Evolutionary conservation across 192 early-diverging fungal species (phyloP), one percentile per base, ranked within the genome.

Genomic region (Pilobolus umbonatus): DNA sequence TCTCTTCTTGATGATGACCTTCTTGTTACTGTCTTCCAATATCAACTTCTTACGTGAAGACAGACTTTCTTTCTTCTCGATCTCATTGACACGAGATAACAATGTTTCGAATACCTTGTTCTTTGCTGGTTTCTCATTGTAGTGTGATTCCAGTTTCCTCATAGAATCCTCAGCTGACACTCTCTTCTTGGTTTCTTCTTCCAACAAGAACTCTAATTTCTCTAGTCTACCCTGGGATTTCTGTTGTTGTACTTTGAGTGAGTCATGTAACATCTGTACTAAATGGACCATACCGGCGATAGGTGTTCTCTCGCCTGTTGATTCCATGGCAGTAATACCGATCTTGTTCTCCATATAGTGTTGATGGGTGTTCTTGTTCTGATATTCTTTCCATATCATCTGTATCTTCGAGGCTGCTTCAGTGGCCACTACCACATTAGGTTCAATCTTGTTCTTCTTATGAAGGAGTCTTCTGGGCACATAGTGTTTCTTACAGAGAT

Each of bases 181-280:
- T 9, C 64, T 46, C 26, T 39, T 25, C 4, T n/a, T 19, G 10
- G 31, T 31, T 31, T 65, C 49, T 28, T 59, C 64, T 15, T 43
- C 11, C 14, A 65, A 40, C 0, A 57, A 29, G 6, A n/a, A 21
- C 22, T 65, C 64, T 9, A 58, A 30, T 5, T 65, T 35, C 12
- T 51, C 35, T 9, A 58, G 38, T 9, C 64, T 47, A 38, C 44
- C 38, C 9, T 50, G 45, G 3, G 55, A 57, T 15, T 38, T 25
- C 22, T 43, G 14, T 35, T 65, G 46, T 44, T 58, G 64, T 34
- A 59, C 38, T 11, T 65, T 38, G 17, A 65, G 34, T 7, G 64
- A 58, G 10, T 29, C 34, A 21, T 65, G 64, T 26, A 65, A 46
- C 36, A 49, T 36, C 11, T 58, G 56, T 9, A 65, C 47, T 12